Percentiles rank a stretch among this genome's conserved stretches.
Conservation (phyloP, 345 rosid species). For the Linum trigynum region DNA sequence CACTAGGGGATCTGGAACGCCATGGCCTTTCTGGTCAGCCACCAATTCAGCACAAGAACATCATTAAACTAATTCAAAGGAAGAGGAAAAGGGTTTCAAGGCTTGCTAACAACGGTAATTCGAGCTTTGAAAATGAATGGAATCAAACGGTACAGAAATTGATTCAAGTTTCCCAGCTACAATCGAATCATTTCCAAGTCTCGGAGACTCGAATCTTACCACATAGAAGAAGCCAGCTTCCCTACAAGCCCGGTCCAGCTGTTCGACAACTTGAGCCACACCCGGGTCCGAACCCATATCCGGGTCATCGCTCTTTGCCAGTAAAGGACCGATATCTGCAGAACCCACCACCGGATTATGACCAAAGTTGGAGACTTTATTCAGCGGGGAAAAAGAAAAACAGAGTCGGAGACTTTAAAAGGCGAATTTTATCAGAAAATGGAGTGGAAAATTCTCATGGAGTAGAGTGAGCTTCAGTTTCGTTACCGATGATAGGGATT, state of each 20-base stretch:
- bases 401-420: not conserved
- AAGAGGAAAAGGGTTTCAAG: not conserved
- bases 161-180: too few species aligned
- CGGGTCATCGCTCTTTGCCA: constrained; percentile 55
- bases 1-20: constrained; percentile 50
- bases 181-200: too few species aligned
- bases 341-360: not conserved
- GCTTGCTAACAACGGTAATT: too few species aligned
- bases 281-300: constrained; percentile 45
- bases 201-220: constrained; percentile 25
- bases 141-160: too few species aligned
- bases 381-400: not conserved
- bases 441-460: constrained; percentile 9
- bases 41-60: not conserved
- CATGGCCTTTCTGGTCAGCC: constrained; percentile 62
- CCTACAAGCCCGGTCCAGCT: constrained; percentile 69
- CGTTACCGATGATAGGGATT: constrained; percentile 50
- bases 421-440: constrained; percentile 4
- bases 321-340: constrained; percentile 54
- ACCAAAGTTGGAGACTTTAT: not conserved
- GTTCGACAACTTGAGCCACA: constrained; percentile 44
- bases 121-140: not conserved
- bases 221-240: constrained; percentile 89
- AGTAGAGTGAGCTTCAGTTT: not conserved
- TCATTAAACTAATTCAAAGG: not conserved